These are phyloP conservation scores for Apiospora pterosperma DNA, from an alignment of 2,329 filamentous ascomycete species.

Conservation along the genomic window DNA sequence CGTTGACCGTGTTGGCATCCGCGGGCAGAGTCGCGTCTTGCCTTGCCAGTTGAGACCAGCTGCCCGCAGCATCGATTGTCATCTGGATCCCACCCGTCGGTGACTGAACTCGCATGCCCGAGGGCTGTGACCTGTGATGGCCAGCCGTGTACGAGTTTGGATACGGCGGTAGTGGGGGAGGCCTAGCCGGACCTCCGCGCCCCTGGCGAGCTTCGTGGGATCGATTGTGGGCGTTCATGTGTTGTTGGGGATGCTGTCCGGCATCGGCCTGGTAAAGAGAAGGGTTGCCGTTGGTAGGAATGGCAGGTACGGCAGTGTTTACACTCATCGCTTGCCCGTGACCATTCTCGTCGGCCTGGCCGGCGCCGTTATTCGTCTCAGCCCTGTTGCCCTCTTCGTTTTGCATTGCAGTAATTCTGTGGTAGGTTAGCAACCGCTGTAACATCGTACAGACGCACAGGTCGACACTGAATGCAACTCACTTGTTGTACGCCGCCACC, in stretches of 20 bases:
- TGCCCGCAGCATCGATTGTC: constrained; percentile 82
- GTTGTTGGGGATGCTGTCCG: constrained; percentile 4
- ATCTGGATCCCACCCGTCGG: constrained; percentile 85
- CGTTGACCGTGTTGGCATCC: constrained; percentile 56
- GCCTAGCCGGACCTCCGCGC: constrained; percentile 5
- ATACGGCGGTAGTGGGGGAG: constrained; percentile 37
- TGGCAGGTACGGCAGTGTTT: constrained; percentile 7
- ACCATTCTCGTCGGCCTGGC: constrained; percentile 11
- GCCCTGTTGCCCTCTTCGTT: constrained; percentile 18
- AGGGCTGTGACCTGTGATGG: constrained; percentile 46
- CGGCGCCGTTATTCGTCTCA: constrained; percentile 5
- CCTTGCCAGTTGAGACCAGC: constrained; percentile 87
- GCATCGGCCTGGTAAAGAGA: constrained; percentile 5
- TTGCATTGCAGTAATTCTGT: constrained; percentile 33
- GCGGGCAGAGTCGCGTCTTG: constrained; percentile 73
- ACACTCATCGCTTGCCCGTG: constrained; percentile 17
- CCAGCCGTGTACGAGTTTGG: constrained; percentile 46
- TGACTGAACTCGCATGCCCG: constrained; percentile 68
- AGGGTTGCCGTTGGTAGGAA: constrained; percentile 4
- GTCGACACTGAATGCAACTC: constrained; percentile 25
- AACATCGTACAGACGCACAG: not conserved
- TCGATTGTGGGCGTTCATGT: constrained; percentile 1
- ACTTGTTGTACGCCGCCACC: constrained; percentile 72
- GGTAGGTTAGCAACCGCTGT: constrained; percentile 9
- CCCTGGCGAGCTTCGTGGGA: constrained; percentile 1